phyloP scores from a whole-genome alignment of 768 basidiomycete species.

The Dentipellis fragilis region DNA sequence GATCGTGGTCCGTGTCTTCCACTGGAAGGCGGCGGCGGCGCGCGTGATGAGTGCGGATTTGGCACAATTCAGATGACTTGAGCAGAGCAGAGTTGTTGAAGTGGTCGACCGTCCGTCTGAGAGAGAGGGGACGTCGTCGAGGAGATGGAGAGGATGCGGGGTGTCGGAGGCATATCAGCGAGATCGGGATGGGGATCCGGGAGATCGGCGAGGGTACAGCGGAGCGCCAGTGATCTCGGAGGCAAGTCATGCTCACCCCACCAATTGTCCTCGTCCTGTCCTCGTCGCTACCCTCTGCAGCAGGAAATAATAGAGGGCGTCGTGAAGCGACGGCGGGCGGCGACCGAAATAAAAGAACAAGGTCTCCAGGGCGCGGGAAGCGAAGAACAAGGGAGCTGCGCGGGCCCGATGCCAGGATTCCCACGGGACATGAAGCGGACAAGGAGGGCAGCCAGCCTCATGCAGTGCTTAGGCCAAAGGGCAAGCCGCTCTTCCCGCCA shows the following conservation, averaged over 20 bases:
- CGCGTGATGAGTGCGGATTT: too few species aligned
- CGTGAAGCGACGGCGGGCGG: background rate
- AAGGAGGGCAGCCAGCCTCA: slow-evolving; percentile 9
- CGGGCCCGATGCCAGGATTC: background rate
- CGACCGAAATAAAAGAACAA: background rate
- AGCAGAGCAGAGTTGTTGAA: background rate
- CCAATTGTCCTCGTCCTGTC: background rate
- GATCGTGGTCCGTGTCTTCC: background rate
- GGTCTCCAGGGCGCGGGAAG: background rate
- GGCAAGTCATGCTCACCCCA: background rate
- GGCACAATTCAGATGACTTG: too few species aligned
- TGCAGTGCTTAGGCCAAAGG: slow-evolving; percentile 14
- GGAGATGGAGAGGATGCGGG: background rate
- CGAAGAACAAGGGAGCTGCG: background rate
- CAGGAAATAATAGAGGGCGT: background rate
- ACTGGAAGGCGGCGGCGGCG: too few species aligned
- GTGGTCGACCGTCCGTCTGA: background rate
- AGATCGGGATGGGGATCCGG: background rate
- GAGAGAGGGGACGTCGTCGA: background rate
- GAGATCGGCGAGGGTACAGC: background rate
- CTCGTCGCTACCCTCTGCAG: background rate
- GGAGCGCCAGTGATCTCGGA: background rate
- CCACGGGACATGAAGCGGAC: slow-evolving; percentile 1
- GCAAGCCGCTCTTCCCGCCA: slow-evolving; percentile 9
- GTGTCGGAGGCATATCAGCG: background rate